phyloP scores from a whole-genome alignment of 495 filamentous ascomycete species.

The Penicillium subrubescens region DNA sequence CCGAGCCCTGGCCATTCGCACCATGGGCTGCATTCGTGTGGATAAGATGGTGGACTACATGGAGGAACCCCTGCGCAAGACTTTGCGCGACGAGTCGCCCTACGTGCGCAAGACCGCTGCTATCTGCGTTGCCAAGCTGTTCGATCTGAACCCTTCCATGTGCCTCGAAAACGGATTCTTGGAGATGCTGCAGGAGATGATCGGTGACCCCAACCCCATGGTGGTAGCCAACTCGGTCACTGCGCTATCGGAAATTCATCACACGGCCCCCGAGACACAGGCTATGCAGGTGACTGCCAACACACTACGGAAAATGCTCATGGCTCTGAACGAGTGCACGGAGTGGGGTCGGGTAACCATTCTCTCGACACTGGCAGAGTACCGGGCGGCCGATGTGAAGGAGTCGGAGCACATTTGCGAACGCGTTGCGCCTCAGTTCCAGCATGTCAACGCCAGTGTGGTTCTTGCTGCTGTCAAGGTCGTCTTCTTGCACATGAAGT shows the following conservation, averaged over 20 bases:
- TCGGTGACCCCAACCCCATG: slow-evolving; percentile 98
- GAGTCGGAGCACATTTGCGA: slow-evolving; percentile 99
- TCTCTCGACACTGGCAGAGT: slow-evolving; percentile 84
- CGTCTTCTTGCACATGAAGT: slow-evolving; percentile 95
- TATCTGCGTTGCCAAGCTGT: slow-evolving; percentile 97
- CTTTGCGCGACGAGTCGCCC: slow-evolving; percentile 92
- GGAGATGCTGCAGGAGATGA: slow-evolving; percentile 93
- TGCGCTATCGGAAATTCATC: slow-evolving; percentile 86
- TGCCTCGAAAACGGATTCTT: slow-evolving; percentile 97
- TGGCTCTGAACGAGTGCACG: slow-evolving; percentile 97
- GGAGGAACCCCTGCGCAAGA: slow-evolving; percentile 97
- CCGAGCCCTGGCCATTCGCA: slow-evolving; percentile 90
- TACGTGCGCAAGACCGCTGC: slow-evolving; percentile 98
- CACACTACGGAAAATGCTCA: slow-evolving; percentile 89
- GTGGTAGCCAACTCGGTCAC: slow-evolving; percentile 97
- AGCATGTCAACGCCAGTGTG: slow-evolving; percentile 97
- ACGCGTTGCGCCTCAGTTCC: slow-evolving; percentile 92
- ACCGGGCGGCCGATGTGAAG: slow-evolving; percentile 81
- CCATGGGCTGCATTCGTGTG: slow-evolving; percentile 99
- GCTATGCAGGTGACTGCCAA: slow-evolving; percentile 79
- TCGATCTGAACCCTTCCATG: slow-evolving; percentile 87
- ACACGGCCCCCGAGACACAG: slow-evolving; percentile 86
- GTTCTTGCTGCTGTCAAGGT: slow-evolving; percentile 96
- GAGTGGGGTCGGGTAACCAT: slow-evolving; percentile 99
- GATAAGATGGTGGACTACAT: slow-evolving; percentile 99